Percentiles rank a stretch among this genome's conserved stretches.
Evolutionary conservation across 2,329 filamentous ascomycete species (phyloP).

Genomic region (Fusarium nanum): DNA sequence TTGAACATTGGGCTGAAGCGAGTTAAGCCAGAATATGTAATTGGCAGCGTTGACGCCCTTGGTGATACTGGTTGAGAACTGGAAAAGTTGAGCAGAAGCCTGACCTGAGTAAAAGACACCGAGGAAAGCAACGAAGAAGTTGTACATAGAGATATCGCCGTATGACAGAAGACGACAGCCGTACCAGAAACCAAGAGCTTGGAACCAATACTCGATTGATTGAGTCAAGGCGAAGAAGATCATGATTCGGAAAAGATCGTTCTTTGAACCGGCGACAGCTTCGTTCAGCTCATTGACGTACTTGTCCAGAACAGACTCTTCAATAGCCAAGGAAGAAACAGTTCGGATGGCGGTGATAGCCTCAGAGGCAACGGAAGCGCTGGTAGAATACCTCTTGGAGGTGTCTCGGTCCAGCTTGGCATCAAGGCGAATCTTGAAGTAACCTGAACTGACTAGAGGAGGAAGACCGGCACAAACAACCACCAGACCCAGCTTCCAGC

Average conservation of each 20-base stretch:
- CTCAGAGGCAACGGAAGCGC: slow-evolving; percentile 59
- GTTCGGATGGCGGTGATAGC: slow-evolving; percentile 55
- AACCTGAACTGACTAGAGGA: slow-evolving; percentile 53
- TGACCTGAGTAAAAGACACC: slow-evolving; percentile 61
- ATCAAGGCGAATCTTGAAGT: slow-evolving; percentile 55
- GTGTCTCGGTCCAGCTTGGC: slow-evolving; percentile 53
- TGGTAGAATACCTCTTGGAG: slow-evolving; percentile 51
- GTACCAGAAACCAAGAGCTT: slow-evolving; percentile 58
- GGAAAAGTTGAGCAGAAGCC: slow-evolving; percentile 55
- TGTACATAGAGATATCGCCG: slow-evolving; percentile 64
- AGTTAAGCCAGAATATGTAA: slow-evolving; percentile 62
- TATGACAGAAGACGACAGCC: slow-evolving; percentile 53
- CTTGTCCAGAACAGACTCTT: slow-evolving; percentile 49
- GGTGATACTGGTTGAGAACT: slow-evolving; percentile 64
- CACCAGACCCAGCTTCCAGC: slow-evolving; percentile 63
- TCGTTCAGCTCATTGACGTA: slow-evolving; percentile 50
- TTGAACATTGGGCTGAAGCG: slow-evolving; percentile 55
- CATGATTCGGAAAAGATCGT: slow-evolving; percentile 51
- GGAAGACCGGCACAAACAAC: slow-evolving; percentile 58
- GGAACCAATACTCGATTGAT: slow-evolving; percentile 53
- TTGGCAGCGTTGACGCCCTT: slow-evolving; percentile 62
- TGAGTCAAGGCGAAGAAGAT: slow-evolving; percentile 54
- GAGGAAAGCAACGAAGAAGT: slow-evolving; percentile 63
- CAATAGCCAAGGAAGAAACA: slow-evolving; percentile 57
- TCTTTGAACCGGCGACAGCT: slow-evolving; percentile 46